phyloP scores from a whole-genome alignment of 73 alveolate genomes.

The Paramecium sexaurelia region DNA sequence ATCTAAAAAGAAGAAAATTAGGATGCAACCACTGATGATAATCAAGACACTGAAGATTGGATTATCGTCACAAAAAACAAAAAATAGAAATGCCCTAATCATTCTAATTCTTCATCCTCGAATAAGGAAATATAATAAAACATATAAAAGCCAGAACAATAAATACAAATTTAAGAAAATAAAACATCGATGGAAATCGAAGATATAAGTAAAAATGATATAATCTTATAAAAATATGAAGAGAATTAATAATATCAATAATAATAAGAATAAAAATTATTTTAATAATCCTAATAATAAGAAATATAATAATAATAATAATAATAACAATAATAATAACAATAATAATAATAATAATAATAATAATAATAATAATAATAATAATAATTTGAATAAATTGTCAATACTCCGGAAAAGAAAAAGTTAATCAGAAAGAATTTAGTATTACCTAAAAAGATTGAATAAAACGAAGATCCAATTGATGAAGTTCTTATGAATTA shows the following conservation, averaged over 20 bases:
- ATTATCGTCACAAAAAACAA: background rate
- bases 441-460: background rate
- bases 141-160: background rate
- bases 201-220: background rate
- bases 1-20: background rate
- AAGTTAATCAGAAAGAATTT: background rate
- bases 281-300: background rate
- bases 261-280: background rate
- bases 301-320: background rate
- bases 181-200: background rate
- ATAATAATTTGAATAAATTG: background rate
- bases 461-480: background rate
- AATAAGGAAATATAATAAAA: background rate
- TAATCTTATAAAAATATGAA: background rate
- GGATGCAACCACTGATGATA: background rate
- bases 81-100: background rate
- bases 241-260: background rate
- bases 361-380: background rate
- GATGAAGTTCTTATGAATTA: background rate
- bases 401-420: background rate
- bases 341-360: background rate
- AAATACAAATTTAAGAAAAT: background rate
- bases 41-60: background rate
- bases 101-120: background rate
- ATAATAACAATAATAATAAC: background rate